Base-by-base conservation (phyloP, 2,329 filamentous ascomycete species). In the Penicillium sp. region DNA sequence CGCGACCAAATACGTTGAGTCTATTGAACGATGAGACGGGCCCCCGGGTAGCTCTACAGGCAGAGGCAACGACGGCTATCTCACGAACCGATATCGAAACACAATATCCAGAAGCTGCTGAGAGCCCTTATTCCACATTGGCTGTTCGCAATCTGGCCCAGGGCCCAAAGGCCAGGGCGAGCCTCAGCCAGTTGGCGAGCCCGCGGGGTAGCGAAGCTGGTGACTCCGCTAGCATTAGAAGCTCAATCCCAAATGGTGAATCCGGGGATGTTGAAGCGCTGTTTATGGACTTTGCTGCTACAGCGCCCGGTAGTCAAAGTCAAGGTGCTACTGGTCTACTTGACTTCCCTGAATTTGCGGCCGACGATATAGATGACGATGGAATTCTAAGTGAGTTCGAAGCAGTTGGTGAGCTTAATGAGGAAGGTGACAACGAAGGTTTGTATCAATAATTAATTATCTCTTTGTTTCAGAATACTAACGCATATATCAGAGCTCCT, bases 51-150 rank as follows among this genome's bases (percentile, higher is more conserved):
- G 69, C 65, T 33, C 65, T 81, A 25, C 76, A 78, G 55, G 86
- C 88, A 2, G 86, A 85, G 58, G 86, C 93, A 47, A 97, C 92
- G 4, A 97, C 92, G 0, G 92, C 92, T 10, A 70, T 97, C 15
- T 93, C 91, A 0, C 83, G 91, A 16, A 82, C 92, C 60, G 92
- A 93, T 64, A 87, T 92, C 54, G 88, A 91, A 65, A 90, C 89
- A 0, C 81, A 92, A 49, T 86, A 87, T 1, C 88, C 89, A 61
- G 86, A 85, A 11, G 89, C 91, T 70, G 86, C 84, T 58, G 84
- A 84, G 21, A 81, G 85, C 58, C 87, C 88, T 38, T 87, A 84
- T 1, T 88, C 88, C 66, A 73, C 78, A 25, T 75, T 81, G 16
- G 68, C 68, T 46, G 60, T 69, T 44, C 73, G 71, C 53, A 65